These are phyloP conservation scores for Yarrowia sp. DNA, from an alignment of 805 yeast species.

Conservation along the genomic window DNA sequence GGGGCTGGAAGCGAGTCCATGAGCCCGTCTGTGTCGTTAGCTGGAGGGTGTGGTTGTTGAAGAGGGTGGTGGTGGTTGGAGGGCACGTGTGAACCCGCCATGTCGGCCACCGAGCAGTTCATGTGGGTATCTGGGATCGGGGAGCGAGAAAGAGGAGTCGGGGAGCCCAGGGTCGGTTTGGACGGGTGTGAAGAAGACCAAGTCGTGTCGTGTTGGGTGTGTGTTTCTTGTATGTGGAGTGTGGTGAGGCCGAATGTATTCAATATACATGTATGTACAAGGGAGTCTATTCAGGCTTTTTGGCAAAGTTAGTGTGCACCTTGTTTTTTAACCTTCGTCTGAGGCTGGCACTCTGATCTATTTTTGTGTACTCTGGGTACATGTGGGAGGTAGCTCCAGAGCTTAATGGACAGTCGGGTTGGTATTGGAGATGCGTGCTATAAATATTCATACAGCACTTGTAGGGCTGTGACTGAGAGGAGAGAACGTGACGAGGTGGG, in stretches of 20 bases:
- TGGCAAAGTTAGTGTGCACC: constrained; percentile 38
- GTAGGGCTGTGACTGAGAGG: too few relatives aligned
- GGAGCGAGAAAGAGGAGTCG: not conserved
- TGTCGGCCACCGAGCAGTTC: constrained; percentile 38
- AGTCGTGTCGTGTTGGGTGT: not conserved
- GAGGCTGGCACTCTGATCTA: constrained; percentile 39
- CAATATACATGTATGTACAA: constrained; percentile 28
- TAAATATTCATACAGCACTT: too few relatives aligned
- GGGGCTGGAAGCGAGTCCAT: constrained; percentile 26
- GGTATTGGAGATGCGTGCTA: too few relatives aligned
- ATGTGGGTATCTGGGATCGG: constrained; percentile 6
- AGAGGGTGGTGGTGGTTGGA: constrained; percentile 24
- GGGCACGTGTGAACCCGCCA: constrained; percentile 33
- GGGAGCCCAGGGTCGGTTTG: too few relatives aligned
- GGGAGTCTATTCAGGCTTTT: constrained; percentile 26
- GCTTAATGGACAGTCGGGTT: too few relatives aligned
- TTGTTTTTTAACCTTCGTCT: constrained; percentile 33
- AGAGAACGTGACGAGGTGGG: too few relatives aligned
- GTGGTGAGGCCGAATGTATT: constrained; percentile 31
- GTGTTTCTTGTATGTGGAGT: not conserved
- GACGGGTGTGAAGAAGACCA: too few relatives aligned
- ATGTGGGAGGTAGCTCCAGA: constrained; percentile 5
- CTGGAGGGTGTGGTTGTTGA: not conserved
- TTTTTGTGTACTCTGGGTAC: constrained; percentile 27
- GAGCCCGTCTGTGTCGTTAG: not conserved